Percentiles rank a stretch among this genome's conserved stretches.
These are phyloP conservation scores for Coniochaeta sp. DNA, from an alignment of 2,329 filamentous ascomycete species.

Conservation along the genomic window DNA sequence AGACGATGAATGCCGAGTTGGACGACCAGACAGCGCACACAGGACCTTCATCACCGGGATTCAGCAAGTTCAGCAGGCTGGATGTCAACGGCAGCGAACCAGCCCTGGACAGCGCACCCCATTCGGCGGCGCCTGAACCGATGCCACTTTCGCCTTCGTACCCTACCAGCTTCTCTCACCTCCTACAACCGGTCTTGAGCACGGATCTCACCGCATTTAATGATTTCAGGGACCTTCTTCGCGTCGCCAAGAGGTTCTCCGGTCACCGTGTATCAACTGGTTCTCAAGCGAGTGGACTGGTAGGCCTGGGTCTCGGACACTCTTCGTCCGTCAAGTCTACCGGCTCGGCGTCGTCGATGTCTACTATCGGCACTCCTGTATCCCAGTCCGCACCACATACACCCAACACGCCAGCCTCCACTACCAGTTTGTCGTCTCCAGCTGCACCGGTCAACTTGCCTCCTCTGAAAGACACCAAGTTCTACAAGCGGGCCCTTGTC, in stretches of 20 bases:
- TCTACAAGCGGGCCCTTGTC: constrained; percentile 81
- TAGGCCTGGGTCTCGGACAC: constrained; percentile 35
- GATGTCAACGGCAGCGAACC: constrained; percentile 29
- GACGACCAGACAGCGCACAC: constrained; percentile 69
- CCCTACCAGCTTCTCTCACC: constrained; percentile 69
- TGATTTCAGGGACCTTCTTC: constrained; percentile 75
- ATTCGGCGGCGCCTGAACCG: constrained; percentile 24
- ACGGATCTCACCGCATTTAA: constrained; percentile 75
- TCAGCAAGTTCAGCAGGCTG: constrained; percentile 59
- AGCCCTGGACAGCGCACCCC: constrained; percentile 22
- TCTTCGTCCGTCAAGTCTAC: constrained; percentile 37
- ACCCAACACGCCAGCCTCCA: constrained; percentile 50
- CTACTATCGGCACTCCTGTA: constrained; percentile 31
- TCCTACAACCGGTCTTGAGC: constrained; percentile 76
- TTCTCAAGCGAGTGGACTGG: constrained; percentile 22
- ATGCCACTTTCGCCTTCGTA: constrained; percentile 46
- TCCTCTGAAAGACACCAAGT: constrained; percentile 80
- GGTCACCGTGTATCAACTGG: constrained; percentile 61
- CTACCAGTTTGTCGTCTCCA: constrained; percentile 35
- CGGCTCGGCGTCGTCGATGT: constrained; percentile 53
- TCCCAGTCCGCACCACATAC: constrained; percentile 49
- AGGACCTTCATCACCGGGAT: constrained; percentile 73
- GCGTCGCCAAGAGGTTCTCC: constrained; percentile 54
- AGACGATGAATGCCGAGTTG: constrained; percentile 68
- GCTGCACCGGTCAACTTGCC: constrained; percentile 34